Conservation (phyloP, 345 rosid species). For the Xanthoceras sorbifolium region DNA sequence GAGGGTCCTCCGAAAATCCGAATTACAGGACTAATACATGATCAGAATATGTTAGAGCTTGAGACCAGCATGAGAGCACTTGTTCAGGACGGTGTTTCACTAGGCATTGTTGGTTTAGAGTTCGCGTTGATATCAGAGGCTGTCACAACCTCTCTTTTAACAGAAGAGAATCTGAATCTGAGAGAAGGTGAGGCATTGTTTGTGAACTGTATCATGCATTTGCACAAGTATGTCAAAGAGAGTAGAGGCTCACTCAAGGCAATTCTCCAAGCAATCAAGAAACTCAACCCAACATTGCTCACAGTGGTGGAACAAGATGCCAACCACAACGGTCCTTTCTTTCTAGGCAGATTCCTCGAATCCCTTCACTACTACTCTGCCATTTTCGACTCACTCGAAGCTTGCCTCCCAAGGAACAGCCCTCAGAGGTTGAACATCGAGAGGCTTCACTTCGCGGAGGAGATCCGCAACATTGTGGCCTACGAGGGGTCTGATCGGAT, state of each 20-base stretch:
- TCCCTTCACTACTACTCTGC: conserved; percentile 72
- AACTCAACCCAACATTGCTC: conserved; percentile 46
- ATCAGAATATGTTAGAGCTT: conserved; percentile 20
- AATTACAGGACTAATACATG: conserved; percentile 44
- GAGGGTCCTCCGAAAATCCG: conserved; percentile 51
- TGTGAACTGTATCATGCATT: conserved; percentile 54
- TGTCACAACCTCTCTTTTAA: conserved; percentile 39
- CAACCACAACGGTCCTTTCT: conserved; percentile 70
- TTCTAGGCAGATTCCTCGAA: conserved; percentile 68
- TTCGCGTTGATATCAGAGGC: conserved; percentile 35
- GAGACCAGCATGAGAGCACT: conserved; percentile 43
- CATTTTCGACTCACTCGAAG: conserved; percentile 64
- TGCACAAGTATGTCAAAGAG: conserved; percentile 67
- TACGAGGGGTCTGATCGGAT: conserved; percentile 49
- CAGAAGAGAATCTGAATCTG: conserved; percentile 44
- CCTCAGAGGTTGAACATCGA: conserved; percentile 60
- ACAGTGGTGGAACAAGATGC: conserved; percentile 71
- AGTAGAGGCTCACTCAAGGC: conserved; percentile 66
- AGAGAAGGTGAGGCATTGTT: conserved; percentile 54
- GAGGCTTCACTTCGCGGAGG: conserved; percentile 53
- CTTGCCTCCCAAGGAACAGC: conserved; percentile 50
- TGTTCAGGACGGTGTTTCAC: conserved; percentile 36
- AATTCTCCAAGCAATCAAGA: conserved; percentile 67
- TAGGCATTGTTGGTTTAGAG: conserved; percentile 44
- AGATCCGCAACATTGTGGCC: conserved; percentile 58